These are phyloP conservation scores for Cordyceps tenuipes DNA, from an alignment of 2,329 filamentous ascomycete genomes.

Conservation along the genomic window DNA sequence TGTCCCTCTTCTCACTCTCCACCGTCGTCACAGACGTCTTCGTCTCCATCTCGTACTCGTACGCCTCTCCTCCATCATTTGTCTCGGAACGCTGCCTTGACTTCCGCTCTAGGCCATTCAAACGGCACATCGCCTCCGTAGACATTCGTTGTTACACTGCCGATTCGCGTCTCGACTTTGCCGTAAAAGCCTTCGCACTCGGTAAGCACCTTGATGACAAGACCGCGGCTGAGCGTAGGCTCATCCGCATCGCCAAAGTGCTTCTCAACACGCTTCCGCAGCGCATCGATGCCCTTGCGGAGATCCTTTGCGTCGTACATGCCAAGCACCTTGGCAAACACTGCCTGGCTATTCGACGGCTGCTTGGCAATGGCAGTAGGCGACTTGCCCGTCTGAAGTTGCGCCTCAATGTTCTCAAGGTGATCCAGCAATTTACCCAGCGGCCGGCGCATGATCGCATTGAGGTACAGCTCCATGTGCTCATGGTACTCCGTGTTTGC, in stretches of 20 bases:
- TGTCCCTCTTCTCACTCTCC: not conserved
- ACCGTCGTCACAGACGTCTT: not conserved
- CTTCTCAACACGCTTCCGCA: slow-evolving; percentile 91
- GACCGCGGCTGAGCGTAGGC: slow-evolving; percentile 49
- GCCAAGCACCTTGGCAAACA: slow-evolving; percentile 79
- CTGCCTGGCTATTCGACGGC: slow-evolving; percentile 71
- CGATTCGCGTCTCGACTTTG: slow-evolving; percentile 53
- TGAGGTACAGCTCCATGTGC: slow-evolving; percentile 81
- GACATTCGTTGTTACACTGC: slow-evolving; percentile 50
- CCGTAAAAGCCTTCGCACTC: slow-evolving; percentile 57
- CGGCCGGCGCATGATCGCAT: slow-evolving; percentile 79
- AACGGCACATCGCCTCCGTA: slow-evolving; percentile 57
- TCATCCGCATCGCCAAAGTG: slow-evolving; percentile 90
- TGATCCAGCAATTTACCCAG: slow-evolving; percentile 88
- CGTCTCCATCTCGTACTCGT: not conserved
- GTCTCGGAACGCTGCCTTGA: slow-evolving; percentile 47
- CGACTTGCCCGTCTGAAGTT: slow-evolving; percentile 51
- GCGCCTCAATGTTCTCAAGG: slow-evolving; percentile 77
- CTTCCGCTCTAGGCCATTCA: slow-evolving; percentile 58
- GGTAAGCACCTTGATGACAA: slow-evolving; percentile 49
- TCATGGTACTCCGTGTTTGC: slow-evolving; percentile 73
- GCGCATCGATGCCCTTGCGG: slow-evolving; percentile 77
- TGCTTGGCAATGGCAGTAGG: slow-evolving; percentile 62
- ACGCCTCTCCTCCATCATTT: not conserved
- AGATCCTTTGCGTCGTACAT: slow-evolving; percentile 78